Evolutionary conservation across 441 rosid species (phyloP).

Genomic region (Corymbia calophylla): DNA sequence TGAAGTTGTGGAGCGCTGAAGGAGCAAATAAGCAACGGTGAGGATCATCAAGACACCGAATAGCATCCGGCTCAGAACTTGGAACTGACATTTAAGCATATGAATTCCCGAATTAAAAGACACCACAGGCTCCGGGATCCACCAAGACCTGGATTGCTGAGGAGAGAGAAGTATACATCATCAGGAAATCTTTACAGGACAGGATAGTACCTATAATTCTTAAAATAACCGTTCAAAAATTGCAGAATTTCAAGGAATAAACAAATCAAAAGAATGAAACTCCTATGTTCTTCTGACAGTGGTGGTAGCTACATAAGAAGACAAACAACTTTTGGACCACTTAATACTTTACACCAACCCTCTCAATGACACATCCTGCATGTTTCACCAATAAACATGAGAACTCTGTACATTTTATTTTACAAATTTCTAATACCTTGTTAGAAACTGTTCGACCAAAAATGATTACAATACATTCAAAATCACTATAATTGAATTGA

Average conservation of each 20-base stretch:
- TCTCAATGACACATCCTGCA: not conserved
- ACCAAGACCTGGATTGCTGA: conserved; percentile 62
- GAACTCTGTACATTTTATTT: not conserved
- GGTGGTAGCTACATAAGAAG: not conserved
- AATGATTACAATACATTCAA: not conserved
- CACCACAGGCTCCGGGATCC: conserved; percentile 51
- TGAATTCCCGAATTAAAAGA: conserved; percentile 43
- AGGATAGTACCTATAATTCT: not conserved
- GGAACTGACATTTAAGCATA: conserved; percentile 44
- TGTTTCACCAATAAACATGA: not conserved
- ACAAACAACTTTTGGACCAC: not conserved
- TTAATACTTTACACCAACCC: not conserved
- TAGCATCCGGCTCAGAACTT: conserved; percentile 48
- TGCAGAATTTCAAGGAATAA: not conserved
- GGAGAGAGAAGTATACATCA: not conserved
- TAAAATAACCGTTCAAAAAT: not conserved
- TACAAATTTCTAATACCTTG: not conserved
- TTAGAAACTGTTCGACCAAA: not conserved
- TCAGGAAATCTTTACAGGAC: not conserved
- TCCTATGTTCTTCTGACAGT: not conserved
- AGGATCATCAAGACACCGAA: conserved; percentile 66
- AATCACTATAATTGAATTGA: not conserved
- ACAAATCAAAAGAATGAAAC: not conserved
- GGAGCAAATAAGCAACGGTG: conserved; percentile 39
- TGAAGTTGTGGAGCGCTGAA: conserved; percentile 49